Evolutionary conservation across 129 eudicot genomes (phyloP).

Genomic region (Rutidosis leptorrhynchoides): DNA sequence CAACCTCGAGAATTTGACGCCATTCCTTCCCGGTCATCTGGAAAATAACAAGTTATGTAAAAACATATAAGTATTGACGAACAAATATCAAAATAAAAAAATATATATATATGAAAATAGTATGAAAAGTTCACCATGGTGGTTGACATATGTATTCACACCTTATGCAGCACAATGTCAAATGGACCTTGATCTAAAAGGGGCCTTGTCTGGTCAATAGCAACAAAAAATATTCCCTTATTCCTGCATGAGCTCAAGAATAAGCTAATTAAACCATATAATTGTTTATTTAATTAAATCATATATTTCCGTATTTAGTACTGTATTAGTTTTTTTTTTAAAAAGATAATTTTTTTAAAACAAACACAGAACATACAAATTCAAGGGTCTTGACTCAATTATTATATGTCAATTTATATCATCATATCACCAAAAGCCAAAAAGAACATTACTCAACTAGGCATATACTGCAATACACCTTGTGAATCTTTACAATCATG

Average conservation of each 20-base stretch:
- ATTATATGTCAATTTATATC: no score
- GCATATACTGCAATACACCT: no score
- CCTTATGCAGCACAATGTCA: conserved; percentile 90
- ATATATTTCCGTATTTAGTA: no score
- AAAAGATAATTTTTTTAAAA: neutral
- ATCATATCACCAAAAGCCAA: no score
- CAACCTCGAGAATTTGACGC: conserved; percentile 87
- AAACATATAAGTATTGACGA: conserved; percentile 12
- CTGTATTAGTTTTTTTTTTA: no score
- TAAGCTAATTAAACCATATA: neutral
- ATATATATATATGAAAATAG: neutral
- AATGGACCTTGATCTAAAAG: conserved; percentile 99
- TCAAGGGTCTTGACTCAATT: neutral
- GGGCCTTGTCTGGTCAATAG: conserved; percentile 78
- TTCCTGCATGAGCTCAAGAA: conserved; percentile 49
- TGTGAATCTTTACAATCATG: no score
- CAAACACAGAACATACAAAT: neutral
- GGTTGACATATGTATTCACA: conserved; percentile 37
- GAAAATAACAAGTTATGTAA: conserved; percentile 4
- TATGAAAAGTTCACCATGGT: conserved; percentile 32
- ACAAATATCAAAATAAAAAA: neutral
- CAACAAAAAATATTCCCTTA: conserved; percentile 87
- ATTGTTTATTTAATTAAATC: no score
- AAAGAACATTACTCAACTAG: no score
- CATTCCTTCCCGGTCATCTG: conserved; percentile 90